Evolutionary conservation across 2,329 filamentous ascomycete species (phyloP), one percentile per base, ranked within the genome.

Genomic region (Hypoxylon sp.): DNA sequence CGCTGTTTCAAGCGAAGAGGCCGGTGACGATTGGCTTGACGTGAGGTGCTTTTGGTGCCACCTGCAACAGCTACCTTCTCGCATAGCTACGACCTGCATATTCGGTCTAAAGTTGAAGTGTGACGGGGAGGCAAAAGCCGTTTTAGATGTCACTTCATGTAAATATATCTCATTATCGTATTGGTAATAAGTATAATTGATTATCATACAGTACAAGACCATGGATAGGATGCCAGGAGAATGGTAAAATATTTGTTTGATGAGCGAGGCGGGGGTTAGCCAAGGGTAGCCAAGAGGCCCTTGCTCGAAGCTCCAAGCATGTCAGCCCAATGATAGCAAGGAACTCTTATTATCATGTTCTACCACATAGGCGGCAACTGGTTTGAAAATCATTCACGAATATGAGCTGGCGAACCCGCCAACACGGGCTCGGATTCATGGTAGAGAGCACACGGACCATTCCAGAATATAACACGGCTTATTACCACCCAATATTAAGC

Each of bases 401-500:
- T 37, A 57, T 42, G 54, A 57, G 52, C 47, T 57, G 48, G 46
- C 48, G 52, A 67, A 66, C 59, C 65, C 65, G 65, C 61, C 61
- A 59, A 54, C 48, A 63, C 54, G 65, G 68, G 42, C 50, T 55
- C 52, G 58, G 52, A 61, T 65, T 65, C 51, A 68, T 37, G 29
- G 35, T 33, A 51, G 33, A 66, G 52, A 50, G 61, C 55, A 67
- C 59, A 63, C 58, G 48, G 58, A 60, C 61, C 13, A 59, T 65
- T 63, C 53, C 52, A 55, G 52, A 67, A 61, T 53, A 63, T 37
- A 29, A 60, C 29, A 63, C n/a, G 53, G 47, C 42, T 64, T 64
- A 67, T 66, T 66, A 62, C 50, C 68, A 68, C 62, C 62, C 14
- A 68, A 66, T 71, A 68, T 71, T 50, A n/a, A 66, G 46, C 61